Evolutionary conservation across 2,329 filamentous ascomycete genomes (phyloP).

Genomic region (Clonostachys chloroleuca): DNA sequence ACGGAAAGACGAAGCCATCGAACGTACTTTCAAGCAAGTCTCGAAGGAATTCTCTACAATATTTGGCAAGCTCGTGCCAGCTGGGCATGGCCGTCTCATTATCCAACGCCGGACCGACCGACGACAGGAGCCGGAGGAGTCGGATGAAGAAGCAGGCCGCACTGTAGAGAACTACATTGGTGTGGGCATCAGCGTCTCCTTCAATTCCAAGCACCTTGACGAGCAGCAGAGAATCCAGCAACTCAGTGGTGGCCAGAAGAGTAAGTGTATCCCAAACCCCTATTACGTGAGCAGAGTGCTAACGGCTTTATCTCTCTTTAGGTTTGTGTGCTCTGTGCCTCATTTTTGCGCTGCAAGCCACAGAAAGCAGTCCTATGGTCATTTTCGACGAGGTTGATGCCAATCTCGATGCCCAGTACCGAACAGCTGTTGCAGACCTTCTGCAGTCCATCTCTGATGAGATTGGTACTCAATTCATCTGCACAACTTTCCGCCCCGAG

Average conservation of each 20-base stretch:
- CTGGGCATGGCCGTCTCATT: slow-evolving; percentile 84
- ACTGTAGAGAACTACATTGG: slow-evolving; percentile 93
- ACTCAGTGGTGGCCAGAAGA: slow-evolving; percentile 95
- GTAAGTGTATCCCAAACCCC: slow-evolving; percentile 43
- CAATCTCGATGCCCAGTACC: slow-evolving; percentile 96
- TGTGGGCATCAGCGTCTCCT: slow-evolving; percentile 94
- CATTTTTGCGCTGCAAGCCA: slow-evolving; percentile 98
- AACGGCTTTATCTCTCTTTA: slow-evolving; percentile 22
- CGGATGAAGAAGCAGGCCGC: slow-evolving; percentile 63
- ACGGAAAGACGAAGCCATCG: slow-evolving; percentile 95
- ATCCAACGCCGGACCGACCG: slow-evolving; percentile 88
- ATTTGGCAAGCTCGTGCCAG: slow-evolving; percentile 92
- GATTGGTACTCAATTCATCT: slow-evolving; percentile 80
- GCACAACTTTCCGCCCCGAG: slow-evolving; percentile 96
- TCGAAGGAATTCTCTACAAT: slow-evolving; percentile 89
- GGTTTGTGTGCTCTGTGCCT: slow-evolving; percentile 94
- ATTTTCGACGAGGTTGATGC: slow-evolving; percentile 99
- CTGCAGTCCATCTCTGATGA: slow-evolving; percentile 72
- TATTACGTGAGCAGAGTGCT: slow-evolving; percentile 1
- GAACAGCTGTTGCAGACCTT: slow-evolving; percentile 89
- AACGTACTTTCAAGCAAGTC: slow-evolving; percentile 97
- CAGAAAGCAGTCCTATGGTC: slow-evolving; percentile 96
- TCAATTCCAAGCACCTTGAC: slow-evolving; percentile 93
- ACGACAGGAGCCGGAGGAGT: slow-evolving; percentile 53
- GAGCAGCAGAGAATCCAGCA: slow-evolving; percentile 98